phyloP scores from a whole-genome alignment of 139 green algal species.

The Chlorella sp. region DNA sequence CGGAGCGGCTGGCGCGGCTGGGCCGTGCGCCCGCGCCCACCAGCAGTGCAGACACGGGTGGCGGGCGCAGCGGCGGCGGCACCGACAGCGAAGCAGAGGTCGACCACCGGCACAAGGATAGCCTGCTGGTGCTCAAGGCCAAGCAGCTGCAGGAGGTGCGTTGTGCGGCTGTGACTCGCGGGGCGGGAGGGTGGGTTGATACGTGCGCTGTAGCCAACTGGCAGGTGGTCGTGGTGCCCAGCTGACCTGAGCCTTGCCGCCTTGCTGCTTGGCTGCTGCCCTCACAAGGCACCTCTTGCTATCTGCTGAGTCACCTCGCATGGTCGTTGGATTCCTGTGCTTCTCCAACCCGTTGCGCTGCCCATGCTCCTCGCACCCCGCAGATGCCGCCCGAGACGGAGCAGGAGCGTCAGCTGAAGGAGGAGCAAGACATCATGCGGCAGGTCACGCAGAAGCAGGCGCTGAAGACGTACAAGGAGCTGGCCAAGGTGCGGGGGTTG shows the following conservation, averaged over 20 bases:
- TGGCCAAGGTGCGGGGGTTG: slow-evolving; percentile 69
- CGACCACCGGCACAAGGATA: slow-evolving; percentile 63
- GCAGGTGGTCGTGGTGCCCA: background rate
- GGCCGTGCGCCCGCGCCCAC: slow-evolving; percentile 27
- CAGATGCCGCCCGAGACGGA: slow-evolving; percentile 65
- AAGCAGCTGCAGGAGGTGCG: slow-evolving; percentile 56
- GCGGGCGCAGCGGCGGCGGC: slow-evolving; percentile 1
- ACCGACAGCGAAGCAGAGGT: slow-evolving; percentile 21
- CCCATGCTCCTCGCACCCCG: background rate
- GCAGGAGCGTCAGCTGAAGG: slow-evolving; percentile 65
- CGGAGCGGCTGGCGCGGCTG: slow-evolving; percentile 57
- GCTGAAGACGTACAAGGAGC: slow-evolving; percentile 93
- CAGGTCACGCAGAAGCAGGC: slow-evolving; percentile 87
- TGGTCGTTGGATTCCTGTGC: background rate
- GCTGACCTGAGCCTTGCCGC: background rate
- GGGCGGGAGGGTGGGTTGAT: background rate
- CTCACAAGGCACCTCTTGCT: background rate
- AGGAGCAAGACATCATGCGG: slow-evolving; percentile 93
- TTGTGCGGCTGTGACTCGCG: background rate
- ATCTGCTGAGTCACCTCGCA: too few species aligned
- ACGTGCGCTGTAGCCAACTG: background rate
- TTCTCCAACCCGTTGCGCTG: too few species aligned
- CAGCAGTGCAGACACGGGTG: slow-evolving; percentile 15
- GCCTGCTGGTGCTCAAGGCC: slow-evolving; percentile 69
- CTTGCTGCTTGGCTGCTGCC: too few species aligned